Conservation (phyloP, 495 filamentous ascomycete species). For the Filosporella fistucella region DNA sequence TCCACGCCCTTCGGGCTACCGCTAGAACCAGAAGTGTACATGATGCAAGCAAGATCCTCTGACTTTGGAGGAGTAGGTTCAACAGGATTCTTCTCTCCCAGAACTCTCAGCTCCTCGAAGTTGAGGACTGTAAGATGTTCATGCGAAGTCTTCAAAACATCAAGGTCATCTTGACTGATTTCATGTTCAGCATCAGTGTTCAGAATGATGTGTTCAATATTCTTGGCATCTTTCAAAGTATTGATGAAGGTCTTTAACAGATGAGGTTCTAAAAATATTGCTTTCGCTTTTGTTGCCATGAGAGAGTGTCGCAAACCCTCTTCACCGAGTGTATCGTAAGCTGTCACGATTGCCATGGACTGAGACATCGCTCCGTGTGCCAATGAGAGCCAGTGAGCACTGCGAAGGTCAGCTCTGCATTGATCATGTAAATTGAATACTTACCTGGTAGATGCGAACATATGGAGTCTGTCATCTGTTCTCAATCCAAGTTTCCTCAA, state of each 20-base stretch:
- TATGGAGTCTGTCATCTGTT: slow-evolving; percentile 45
- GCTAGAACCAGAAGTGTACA: slow-evolving; percentile 99
- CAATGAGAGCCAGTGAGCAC: slow-evolving; percentile 74
- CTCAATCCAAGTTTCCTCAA: slow-evolving; percentile 51
- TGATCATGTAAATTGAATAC: slow-evolving; percentile 7
- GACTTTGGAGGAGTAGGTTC: slow-evolving; percentile 73
- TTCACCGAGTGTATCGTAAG: slow-evolving; percentile 94
- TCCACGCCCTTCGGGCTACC: slow-evolving; percentile 93
- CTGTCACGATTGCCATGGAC: slow-evolving; percentile 89
- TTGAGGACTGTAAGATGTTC: slow-evolving; percentile 66
- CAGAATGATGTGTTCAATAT: slow-evolving; percentile 79
- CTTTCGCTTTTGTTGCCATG: slow-evolving; percentile 76
- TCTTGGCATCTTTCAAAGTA: slow-evolving; percentile 72
- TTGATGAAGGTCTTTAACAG: slow-evolving; percentile 74
- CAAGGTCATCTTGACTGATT: slow-evolving; percentile 68
- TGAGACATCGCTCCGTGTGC: slow-evolving; percentile 77
- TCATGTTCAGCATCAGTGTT: slow-evolving; percentile 66
- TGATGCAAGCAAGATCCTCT: slow-evolving; percentile 92
- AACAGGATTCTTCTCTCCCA: slow-evolving; percentile 74
- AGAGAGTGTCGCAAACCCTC: slow-evolving; percentile 89
- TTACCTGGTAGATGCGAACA: slow-evolving; percentile 56
- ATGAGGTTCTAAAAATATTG: slow-evolving; percentile 85
- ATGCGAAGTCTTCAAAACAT: slow-evolving; percentile 67
- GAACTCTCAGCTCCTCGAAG: slow-evolving; percentile 76
- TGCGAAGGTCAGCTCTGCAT: slow-evolving; percentile 24